These are phyloP conservation scores for Picea glauca DNA, from an alignment of 75 land plant species.

Conservation along the genomic window DNA sequence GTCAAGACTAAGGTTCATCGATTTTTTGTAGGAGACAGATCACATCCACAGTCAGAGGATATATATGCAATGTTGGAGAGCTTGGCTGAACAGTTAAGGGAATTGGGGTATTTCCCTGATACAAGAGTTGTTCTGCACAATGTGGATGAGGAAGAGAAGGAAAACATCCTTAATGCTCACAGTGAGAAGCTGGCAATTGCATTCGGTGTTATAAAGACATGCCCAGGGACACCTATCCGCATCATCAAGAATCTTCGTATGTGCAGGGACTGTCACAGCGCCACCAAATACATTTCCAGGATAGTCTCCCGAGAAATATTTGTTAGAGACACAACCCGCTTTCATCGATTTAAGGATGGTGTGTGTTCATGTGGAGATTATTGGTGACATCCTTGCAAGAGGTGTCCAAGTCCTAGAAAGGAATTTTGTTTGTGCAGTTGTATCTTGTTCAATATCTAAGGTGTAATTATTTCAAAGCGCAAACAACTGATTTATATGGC, in stretches of 20 bases:
- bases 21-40: conserved; percentile 23
- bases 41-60: conserved; percentile 3
- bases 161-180: conserved; percentile 6
- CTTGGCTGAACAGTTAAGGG: conserved; percentile 16
- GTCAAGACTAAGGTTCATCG: conserved; percentile 19
- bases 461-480: too few species aligned
- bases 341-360: conserved; percentile 18
- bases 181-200: conserved; percentile 19
- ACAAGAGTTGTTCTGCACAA: conserved; percentile 6
- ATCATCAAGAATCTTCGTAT: conserved; percentile 16
- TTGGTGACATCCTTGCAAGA: not conserved
- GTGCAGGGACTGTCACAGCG: conserved; percentile 15
- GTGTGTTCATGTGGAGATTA: conserved; percentile 17
- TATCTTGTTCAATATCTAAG: too few species aligned
- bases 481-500: too few species aligned
- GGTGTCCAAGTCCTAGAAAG: too few species aligned
- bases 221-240: conserved; percentile 15
- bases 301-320: conserved; percentile 8
- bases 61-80: conserved; percentile 14
- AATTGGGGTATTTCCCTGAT: conserved; percentile 7
- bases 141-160: conserved; percentile 13
- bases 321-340: conserved; percentile 17
- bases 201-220: conserved; percentile 8
- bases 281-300: conserved; percentile 14
- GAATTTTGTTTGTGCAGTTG: too few species aligned